Base-by-base conservation (phyloP, 164 flowering plant genomes). In the Macadamia tetraphylla region DNA sequence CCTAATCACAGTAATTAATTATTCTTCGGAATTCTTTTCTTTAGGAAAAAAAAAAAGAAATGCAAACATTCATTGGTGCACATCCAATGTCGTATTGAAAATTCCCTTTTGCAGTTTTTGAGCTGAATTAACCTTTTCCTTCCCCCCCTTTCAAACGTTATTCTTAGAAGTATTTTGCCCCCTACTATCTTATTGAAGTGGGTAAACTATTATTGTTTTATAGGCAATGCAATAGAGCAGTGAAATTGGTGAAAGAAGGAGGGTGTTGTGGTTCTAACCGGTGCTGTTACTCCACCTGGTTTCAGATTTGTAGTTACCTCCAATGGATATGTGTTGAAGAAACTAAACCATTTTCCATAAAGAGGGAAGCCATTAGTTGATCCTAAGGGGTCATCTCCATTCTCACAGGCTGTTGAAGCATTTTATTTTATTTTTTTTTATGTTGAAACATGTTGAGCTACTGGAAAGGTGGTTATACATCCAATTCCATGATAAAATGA, bases 301-400 rank as follows among this genome's bases (percentile, higher is more conserved):
- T 90, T 90, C 80, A 82, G 86, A 79, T 94, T 92, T 74, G 90
- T 90, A 9, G 90, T 94, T 44, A 92, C 96, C 32, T 90, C 97
- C 23, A 81, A 85, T 49, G 97, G 98, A 30, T 84, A 72, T 0
- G 83, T 81, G 11, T 30, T 94, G 79, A 82, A 77, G 70, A 89
- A 89, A 65, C 84, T 94, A 49, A 88, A 90, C 70, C 97, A 97
- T 1, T 90, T 74, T 65, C 51, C 92, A 9, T 97, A 90, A 71
- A 87, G 83, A 78, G 86, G 90, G 80, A 90, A 90, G 79, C 82
- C 99, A 0, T 66, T 94, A 48, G 23, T 94, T 5, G 99, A 89
- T 60, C 86, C 97, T 7, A 84, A 87, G 59, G 92, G 94, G 7
- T 90, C 94, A 8, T 90, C 86, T 70, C 83, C 97, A 51, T 94